Evolutionary conservation across 495 filamentous ascomycete species (phyloP).

Genomic region (Aspergillus ellipticus): DNA sequence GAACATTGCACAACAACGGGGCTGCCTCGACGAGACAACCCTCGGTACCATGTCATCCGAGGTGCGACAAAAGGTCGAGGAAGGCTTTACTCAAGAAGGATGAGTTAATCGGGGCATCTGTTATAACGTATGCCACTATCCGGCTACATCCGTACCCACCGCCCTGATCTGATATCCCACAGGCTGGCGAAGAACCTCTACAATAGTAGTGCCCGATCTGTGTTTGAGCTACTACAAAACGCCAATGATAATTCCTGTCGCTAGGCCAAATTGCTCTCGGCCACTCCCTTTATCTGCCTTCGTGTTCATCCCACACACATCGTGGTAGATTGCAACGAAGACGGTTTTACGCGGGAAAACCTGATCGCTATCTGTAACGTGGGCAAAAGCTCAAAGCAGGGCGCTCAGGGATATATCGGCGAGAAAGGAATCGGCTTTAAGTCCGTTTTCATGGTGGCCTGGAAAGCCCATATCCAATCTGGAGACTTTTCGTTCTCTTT

Average conservation of each 20-base stretch:
- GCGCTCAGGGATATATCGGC: conserved; percentile 40
- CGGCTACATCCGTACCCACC: not conserved
- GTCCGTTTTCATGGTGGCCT: conserved; percentile 47
- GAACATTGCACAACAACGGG: conserved; percentile 22
- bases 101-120: conserved; percentile 23
- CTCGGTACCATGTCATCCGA: conserved; percentile 19
- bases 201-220: conserved; percentile 30
- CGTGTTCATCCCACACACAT: conserved; percentile 19
- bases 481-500: conserved; percentile 45
- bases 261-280: not conserved
- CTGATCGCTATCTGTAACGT: conserved; percentile 35
- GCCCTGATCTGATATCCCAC: not conserved
- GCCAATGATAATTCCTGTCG: conserved; percentile 40
- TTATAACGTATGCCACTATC: conserved; percentile 25
- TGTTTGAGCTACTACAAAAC: conserved; percentile 45
- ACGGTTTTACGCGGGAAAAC: conserved; percentile 33
- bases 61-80: conserved; percentile 21
- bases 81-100: conserved; percentile 28
- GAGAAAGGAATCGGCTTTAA: conserved; percentile 54
- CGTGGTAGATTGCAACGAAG: conserved; percentile 38
- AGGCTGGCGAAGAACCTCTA: conserved; percentile 33
- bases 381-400: conserved; percentile 35
- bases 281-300: conserved; percentile 23
- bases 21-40: conserved; percentile 20
- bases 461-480: conserved; percentile 46